Evolutionary conservation across 2,329 filamentous ascomycete species (phyloP).

Genomic region (Oidium heveae): DNA sequence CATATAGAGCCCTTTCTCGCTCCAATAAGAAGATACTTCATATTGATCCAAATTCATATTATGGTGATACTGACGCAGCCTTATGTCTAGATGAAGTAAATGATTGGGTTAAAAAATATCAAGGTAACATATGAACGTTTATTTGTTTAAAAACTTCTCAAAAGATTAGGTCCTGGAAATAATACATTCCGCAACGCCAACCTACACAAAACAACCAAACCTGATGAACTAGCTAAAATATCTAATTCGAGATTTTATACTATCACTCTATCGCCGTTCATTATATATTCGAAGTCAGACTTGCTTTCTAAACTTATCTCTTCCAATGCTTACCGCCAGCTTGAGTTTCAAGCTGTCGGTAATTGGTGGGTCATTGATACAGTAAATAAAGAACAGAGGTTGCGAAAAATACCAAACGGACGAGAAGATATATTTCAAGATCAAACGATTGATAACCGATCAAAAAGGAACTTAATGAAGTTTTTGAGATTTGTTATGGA

Average conservation of each 20-base stretch:
- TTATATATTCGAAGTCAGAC: slow-evolving; percentile 62
- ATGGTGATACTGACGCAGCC: slow-evolving; percentile 66
- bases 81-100: slow-evolving; percentile 64
- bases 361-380: slow-evolving; percentile 56
- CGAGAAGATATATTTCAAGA: slow-evolving; percentile 80
- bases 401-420: slow-evolving; percentile 60
- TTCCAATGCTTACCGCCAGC: slow-evolving; percentile 63
- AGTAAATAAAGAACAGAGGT: slow-evolving; percentile 8
- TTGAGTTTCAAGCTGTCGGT: slow-evolving; percentile 83
- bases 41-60: slow-evolving; percentile 67
- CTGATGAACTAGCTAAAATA: slow-evolving; percentile 20
- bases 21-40: slow-evolving; percentile 82
- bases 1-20: slow-evolving; percentile 61
- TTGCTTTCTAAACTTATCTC: slow-evolving; percentile 65
- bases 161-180: neutral
- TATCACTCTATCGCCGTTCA: slow-evolving; percentile 58
- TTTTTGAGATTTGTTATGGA: slow-evolving; percentile 72
- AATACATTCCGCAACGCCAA: slow-evolving; percentile 11
- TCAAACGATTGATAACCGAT: slow-evolving; percentile 45
- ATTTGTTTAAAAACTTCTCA: neutral
- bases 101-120: slow-evolving; percentile 34
- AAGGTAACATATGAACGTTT: slow-evolving; percentile 11
- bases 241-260: slow-evolving; percentile 51
- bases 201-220: slow-evolving; percentile 12
- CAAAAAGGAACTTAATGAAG: slow-evolving; percentile 77